Conservation (phyloP, 192 early-diverging fungal genomes). For the Mycoemilia scoparia region DNA sequence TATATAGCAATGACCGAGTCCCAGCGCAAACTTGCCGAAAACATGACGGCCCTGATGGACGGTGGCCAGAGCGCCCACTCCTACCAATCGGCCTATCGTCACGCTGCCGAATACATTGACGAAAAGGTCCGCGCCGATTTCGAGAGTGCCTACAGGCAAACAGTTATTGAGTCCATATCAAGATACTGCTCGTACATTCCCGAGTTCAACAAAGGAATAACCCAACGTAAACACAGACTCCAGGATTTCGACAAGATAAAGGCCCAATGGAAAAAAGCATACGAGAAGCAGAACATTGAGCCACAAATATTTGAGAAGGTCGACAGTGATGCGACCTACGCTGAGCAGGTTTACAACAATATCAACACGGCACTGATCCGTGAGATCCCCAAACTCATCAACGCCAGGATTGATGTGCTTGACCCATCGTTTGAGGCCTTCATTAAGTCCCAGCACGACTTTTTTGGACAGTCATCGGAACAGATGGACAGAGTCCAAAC, state of each 20-base stretch:
- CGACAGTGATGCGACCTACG: constrained; percentile 58
- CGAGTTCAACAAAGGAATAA: constrained; percentile 82
- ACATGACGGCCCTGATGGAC: constrained; percentile 67
- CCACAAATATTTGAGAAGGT: constrained; percentile 39
- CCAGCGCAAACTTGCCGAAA: constrained; percentile 70
- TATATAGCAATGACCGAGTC: constrained; percentile 67
- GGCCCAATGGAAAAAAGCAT: constrained; percentile 56
- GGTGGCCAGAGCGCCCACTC: constrained; percentile 62
- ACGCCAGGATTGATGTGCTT: constrained; percentile 69
- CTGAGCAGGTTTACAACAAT: constrained; percentile 58
- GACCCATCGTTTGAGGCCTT: constrained; percentile 94
- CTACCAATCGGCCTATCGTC: constrained; percentile 65
- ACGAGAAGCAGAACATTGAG: constrained; percentile 66
- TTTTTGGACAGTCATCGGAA: constrained; percentile 65
- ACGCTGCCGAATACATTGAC: constrained; percentile 62
- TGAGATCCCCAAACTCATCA: constrained; percentile 83
- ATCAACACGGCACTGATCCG: constrained; percentile 63
- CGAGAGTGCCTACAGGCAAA: constrained; percentile 65
- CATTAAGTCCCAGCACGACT: constrained; percentile 81
- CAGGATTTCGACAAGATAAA: constrained; percentile 74
- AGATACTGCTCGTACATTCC: constrained; percentile 75
- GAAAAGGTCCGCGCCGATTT: constrained; percentile 61
- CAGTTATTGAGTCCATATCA: constrained; percentile 81
- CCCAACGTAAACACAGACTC: constrained; percentile 69
- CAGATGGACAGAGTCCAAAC: constrained; percentile 47